Base-by-base conservation (phyloP, 2,329 filamentous ascomycete species). In the Fusarium keratoplasticum region DNA sequence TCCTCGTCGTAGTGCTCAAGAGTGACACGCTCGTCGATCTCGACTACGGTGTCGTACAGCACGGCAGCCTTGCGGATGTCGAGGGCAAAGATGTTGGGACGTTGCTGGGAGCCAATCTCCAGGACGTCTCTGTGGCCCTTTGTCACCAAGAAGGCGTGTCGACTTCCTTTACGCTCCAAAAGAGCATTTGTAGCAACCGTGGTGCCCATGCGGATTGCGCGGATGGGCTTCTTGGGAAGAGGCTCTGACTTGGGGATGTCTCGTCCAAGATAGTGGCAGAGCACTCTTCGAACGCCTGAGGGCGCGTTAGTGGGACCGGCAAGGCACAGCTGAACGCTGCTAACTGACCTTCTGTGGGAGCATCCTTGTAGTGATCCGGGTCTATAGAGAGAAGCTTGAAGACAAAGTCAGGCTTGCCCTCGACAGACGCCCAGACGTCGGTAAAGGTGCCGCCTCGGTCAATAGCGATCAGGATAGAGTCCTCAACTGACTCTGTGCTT, bases 161-260 rank as follows among this genome's bases (percentile, higher is more conserved):
- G 87, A 77, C 93, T 92, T 25, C 92, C 92, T 80, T 94, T 94
- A 33, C 92, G 84, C 79, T 94, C 92, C 2, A 95, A 83, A 27
- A 94, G 82, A 0, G 71, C 72, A 20, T 94, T 94, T 2, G 93
- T 94, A 2, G 92, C 92, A 7, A 95, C 92, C 0, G 92, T 95
- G 2, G 93, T 95, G 38, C 92, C 93, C 91, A 94, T 94, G 33
- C 92, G 89, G 78, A 94, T 94, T 70, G 90, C 92, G 77, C 92
- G 90, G 59, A 84, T 80, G 27, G 80, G 75, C 5, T 78, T 77
- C 16, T 82, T 80, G 25, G 83, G 80, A 8, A 84, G 70, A 8
- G 80, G 76, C 18, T 79, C 70, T 20, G 78, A 78, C 16, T 80
- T 75, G 6, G 80, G 80, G 18, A 82, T 73, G 3, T 78, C 44